Conservation (phyloP, 2,329 filamentous ascomycete species). For the Colletotrichum zoysiae region DNA sequence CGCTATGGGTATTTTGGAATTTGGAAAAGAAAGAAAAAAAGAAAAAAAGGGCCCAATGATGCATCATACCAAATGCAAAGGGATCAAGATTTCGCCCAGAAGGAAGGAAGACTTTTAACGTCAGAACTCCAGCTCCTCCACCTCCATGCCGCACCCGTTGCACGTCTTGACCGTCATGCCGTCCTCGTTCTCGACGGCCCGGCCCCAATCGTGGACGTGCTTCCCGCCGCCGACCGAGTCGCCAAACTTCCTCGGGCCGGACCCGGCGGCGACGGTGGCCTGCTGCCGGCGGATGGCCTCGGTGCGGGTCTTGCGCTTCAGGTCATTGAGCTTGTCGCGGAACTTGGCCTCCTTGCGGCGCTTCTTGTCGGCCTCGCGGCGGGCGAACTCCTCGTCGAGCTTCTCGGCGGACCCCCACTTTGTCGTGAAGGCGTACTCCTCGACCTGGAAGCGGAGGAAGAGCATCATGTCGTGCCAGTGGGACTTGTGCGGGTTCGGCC, state of each 20-base stretch:
- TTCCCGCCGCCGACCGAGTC: conserved; percentile 77
- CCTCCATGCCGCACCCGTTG: conserved; percentile 80
- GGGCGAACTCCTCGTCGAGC: conserved; percentile 89
- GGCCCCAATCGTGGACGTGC: conserved; percentile 91
- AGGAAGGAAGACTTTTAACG: background rate
- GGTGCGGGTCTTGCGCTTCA: conserved; percentile 93
- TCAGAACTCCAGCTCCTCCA: conserved; percentile 79
- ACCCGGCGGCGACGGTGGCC: conserved; percentile 64
- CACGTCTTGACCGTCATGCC: conserved; percentile 88
- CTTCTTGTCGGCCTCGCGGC: conserved; percentile 83
- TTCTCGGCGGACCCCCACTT: conserved; percentile 94
- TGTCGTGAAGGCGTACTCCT: conserved; percentile 88
- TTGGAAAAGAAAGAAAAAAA: background rate
- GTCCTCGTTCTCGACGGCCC: conserved; percentile 74
- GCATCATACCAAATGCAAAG: background rate
- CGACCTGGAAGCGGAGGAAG: conserved; percentile 92
- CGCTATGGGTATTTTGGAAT: background rate
- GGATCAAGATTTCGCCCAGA: background rate
- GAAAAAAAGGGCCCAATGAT: background rate
- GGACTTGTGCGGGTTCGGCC: conserved; percentile 94
- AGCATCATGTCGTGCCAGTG: conserved; percentile 99
- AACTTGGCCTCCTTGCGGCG: conserved; percentile 91
- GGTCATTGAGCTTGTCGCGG: conserved; percentile 85
- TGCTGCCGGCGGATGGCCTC: conserved; percentile 86
- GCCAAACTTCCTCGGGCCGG: conserved; percentile 74